These are phyloP conservation scores for Biscogniauxia mediterranea DNA, from an alignment of 2,329 filamentous ascomycete genomes.

Conservation along the genomic window DNA sequence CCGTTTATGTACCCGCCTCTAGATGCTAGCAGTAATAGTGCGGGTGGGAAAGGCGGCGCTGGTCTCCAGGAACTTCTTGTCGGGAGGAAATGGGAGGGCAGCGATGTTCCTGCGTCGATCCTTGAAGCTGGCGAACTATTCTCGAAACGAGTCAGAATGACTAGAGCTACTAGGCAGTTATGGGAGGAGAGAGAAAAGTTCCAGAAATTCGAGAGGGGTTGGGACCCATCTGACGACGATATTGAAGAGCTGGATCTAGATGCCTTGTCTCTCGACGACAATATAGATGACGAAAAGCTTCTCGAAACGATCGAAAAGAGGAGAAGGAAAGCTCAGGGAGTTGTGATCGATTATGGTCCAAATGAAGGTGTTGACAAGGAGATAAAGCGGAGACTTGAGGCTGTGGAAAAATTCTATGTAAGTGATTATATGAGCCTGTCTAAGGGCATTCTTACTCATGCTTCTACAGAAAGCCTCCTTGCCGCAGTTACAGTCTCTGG, in stretches of 20 bases:
- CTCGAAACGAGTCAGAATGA: slow-evolving; percentile 85
- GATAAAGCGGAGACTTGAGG: slow-evolving; percentile 65
- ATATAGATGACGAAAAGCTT: slow-evolving; percentile 39
- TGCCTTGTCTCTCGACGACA: slow-evolving; percentile 24
- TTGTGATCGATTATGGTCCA: slow-evolving; percentile 50
- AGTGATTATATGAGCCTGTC: slow-evolving; percentile 37
- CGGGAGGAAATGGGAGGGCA: slow-evolving; percentile 86
- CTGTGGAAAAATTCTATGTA: slow-evolving; percentile 84
- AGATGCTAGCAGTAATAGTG: slow-evolving; percentile 82
- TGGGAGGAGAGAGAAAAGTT: slow-evolving; percentile 94
- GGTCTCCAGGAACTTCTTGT: slow-evolving; percentile 78
- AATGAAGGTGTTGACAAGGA: slow-evolving; percentile 48
- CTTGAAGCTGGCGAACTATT: slow-evolving; percentile 93
- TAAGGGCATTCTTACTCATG: slow-evolving; percentile 29
- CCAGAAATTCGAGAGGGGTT: slow-evolving; percentile 88
- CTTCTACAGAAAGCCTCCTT: slow-evolving; percentile 63
- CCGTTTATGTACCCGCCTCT: slow-evolving; percentile 95
- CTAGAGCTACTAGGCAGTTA: slow-evolving; percentile 83
- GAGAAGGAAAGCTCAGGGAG: slow-evolving; percentile 41
- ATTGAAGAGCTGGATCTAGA: slow-evolving; percentile 42
- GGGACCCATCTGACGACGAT: slow-evolving; percentile 57
- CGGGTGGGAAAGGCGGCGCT: slow-evolving; percentile 83
- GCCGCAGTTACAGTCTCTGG: slow-evolving; percentile 85
- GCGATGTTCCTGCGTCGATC: slow-evolving; percentile 90
- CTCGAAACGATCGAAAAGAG: slow-evolving; percentile 41